Conservation (phyloP, 176 grass and related monocot species). For the Avena eriantha region DNA sequence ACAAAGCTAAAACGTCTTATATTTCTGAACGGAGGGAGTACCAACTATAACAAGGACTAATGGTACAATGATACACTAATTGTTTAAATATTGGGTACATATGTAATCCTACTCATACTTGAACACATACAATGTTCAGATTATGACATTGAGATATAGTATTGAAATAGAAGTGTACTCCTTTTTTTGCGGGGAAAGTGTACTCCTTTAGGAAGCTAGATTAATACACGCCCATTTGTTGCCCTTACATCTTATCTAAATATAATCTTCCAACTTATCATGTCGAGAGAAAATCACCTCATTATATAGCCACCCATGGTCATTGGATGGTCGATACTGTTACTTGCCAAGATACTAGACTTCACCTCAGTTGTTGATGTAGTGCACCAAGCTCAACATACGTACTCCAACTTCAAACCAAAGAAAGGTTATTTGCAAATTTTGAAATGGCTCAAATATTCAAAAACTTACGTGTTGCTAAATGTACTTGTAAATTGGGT, state of each 20-base stretch:
- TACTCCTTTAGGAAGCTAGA: background rate
- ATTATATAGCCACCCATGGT: background rate
- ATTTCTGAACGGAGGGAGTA: no score
- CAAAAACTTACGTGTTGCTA: background rate
- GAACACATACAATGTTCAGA: background rate
- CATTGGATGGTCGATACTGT: background rate
- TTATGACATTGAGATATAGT: background rate
- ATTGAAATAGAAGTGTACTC: background rate
- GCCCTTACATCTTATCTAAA: background rate
- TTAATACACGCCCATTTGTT: background rate
- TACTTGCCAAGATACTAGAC: background rate
- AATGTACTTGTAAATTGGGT: background rate
- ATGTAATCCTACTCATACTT: background rate
- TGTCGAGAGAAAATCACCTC: background rate
- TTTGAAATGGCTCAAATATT: background rate
- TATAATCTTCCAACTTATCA: conserved; percentile 5
- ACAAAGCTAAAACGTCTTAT: no score
- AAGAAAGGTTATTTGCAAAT: background rate
- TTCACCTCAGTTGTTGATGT: background rate
- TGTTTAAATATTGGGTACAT: background rate
- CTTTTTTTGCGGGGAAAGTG: background rate
- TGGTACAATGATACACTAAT: background rate
- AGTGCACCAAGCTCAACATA: background rate
- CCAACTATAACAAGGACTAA: background rate
- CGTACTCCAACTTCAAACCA: background rate